Evolutionary conservation across 2,329 filamentous ascomycete genomes (phyloP), one percentile per base, ranked within the genome.

Genomic region (Cladosporium sp.): DNA sequence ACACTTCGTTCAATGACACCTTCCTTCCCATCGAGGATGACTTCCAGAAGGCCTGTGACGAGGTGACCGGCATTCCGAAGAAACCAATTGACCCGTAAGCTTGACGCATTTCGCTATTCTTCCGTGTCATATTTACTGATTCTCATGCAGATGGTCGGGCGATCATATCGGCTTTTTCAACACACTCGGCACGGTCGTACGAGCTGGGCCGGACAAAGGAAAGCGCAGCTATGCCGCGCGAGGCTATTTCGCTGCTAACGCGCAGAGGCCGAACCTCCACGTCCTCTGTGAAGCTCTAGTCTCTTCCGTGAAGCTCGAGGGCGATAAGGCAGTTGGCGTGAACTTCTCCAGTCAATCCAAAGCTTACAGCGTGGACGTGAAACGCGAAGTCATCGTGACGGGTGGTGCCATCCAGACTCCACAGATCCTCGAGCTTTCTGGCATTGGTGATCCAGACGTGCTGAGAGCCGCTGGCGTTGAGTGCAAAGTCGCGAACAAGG

Each of bases 391-490:
- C 35, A 73, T 77, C 55, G 55, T 77, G 35, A 67, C 72, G 8
- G 74, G 64, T 3, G 83, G 83, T 16, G 75, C 79, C 1, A 85
- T 80, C 65, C 82, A 85, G 67, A 77, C 78, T 1, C 82, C 82
- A 4, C 83, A 86, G 64, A 68, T 87, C 2, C 77, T 87, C 9
- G 80, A 83, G 69, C 74, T 85, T 2, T 79, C 74, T 45, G 83
- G 83, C 18, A 74, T 86, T 32, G 82, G 83, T 0, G 79, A 81
- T 0, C 61, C 67, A 7, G 63, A 69, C 0, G 76, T 82, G 58
- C 74, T 86, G 4, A 55, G 71, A 14, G 71, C 73, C 52, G 75
- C 79, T 59, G 67, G 71, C 13, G 84, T 85, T 56, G 61, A 72
- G 2, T 68, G 79, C 1, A 58, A 83, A 11, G 71, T 75, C 10